Conservation (phyloP, 345 rosid species). For the Toxicodendron radicans region DNA sequence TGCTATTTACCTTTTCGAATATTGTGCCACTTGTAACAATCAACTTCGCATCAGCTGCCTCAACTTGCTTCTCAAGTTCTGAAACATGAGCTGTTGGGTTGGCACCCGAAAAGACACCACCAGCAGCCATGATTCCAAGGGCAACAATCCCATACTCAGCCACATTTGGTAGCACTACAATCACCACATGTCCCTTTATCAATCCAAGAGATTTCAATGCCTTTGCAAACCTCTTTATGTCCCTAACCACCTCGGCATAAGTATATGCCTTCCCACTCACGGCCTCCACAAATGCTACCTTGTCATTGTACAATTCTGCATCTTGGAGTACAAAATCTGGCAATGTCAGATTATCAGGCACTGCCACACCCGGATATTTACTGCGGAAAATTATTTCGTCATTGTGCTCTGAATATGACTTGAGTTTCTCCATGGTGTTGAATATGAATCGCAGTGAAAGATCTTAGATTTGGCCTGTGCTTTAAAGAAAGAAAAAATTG, state of each 20-base stretch:
- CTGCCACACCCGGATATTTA: slow-evolving; percentile 53
- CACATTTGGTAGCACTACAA: slow-evolving; percentile 82
- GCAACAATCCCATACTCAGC: slow-evolving; percentile 86
- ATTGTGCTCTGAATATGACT: not conserved
- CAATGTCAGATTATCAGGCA: slow-evolving; percentile 62
- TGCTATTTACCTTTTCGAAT: slow-evolving; percentile 58
- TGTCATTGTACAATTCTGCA: slow-evolving; percentile 63
- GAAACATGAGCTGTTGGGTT: slow-evolving; percentile 76
- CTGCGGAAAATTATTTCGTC: slow-evolving; percentile 68
- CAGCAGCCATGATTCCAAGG: slow-evolving; percentile 89
- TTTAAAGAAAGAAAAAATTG: slow-evolving; percentile 19
- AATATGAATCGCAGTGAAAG: not conserved
- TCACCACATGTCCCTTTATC: slow-evolving; percentile 76
- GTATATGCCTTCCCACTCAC: slow-evolving; percentile 70
- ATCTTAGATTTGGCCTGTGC: slow-evolving; percentile 3
- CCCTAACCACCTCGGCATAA: slow-evolving; percentile 64
- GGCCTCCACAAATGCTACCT: slow-evolving; percentile 83
- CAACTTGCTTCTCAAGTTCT: slow-evolving; percentile 78
- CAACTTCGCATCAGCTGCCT: slow-evolving; percentile 82
- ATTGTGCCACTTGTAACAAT: slow-evolving; percentile 58
- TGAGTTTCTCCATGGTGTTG: slow-evolving; percentile 23
- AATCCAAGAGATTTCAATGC: slow-evolving; percentile 79
- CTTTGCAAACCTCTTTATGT: slow-evolving; percentile 67
- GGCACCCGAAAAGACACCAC: slow-evolving; percentile 87
- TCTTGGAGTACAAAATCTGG: slow-evolving; percentile 86